phyloP scores from a whole-genome alignment of 495 filamentous ascomycete genomes.

The Neurospora africana region DNA sequence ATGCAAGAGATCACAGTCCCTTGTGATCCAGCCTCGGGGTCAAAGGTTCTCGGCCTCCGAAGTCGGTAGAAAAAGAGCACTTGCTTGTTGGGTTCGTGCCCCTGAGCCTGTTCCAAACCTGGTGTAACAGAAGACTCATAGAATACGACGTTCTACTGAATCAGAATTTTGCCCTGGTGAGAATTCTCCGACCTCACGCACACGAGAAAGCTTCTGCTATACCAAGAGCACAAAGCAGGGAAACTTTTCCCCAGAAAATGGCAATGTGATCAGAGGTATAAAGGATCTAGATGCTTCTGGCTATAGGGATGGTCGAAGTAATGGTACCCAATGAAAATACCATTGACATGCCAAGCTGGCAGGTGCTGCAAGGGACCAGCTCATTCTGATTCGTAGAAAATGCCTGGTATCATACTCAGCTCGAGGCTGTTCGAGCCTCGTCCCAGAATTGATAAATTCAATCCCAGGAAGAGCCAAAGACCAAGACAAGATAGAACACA shows the following conservation, averaged over 20 bases:
- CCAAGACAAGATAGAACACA: not conserved
- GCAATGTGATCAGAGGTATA: not conserved
- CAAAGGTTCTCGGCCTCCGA: not conserved
- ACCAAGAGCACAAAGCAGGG: not conserved
- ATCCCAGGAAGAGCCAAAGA: not conserved
- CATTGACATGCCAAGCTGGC: not conserved
- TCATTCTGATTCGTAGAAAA: not conserved
- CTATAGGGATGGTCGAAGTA: not conserved
- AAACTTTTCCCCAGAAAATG: not conserved
- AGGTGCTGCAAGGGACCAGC: not conserved
- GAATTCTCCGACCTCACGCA: not conserved
- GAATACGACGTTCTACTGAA: not conserved
- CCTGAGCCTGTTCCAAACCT: not conserved
- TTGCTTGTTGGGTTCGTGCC: not conserved
- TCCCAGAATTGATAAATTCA: not conserved
- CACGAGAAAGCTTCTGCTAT: not conserved
- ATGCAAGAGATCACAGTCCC: not conserved
- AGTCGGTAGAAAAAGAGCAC: not conserved
- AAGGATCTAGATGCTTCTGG: not conserved
- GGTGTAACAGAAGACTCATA: not conserved
- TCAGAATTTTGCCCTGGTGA: not conserved
- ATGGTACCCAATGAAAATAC: not conserved
- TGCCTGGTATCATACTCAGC: not conserved
- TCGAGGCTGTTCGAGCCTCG: not conserved
- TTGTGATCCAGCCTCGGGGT: not conserved